These are phyloP conservation scores for Colletotrichum noveboracense DNA, from an alignment of 2,329 filamentous ascomycete genomes.

Conservation along the genomic window DNA sequence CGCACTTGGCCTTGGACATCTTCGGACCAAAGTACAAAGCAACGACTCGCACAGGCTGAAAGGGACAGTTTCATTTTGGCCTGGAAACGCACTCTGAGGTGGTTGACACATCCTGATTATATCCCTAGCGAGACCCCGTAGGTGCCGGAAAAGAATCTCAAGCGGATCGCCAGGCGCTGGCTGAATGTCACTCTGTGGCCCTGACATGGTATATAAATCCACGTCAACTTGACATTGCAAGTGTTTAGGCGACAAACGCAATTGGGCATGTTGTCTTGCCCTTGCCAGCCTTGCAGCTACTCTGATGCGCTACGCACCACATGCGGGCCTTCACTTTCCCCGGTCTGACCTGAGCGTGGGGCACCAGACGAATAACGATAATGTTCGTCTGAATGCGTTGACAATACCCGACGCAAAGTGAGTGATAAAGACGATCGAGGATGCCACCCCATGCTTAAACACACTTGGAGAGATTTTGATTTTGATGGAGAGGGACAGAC, in stretches of 20 bases:
- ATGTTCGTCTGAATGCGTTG: rapidly evolving
- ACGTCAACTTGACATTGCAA: rapidly evolving
- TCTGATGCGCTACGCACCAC: background rate
- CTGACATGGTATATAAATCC: background rate
- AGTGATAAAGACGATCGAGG: rapidly evolving
- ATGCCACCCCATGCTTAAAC: rapidly evolving
- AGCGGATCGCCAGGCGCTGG: rapidly evolving
- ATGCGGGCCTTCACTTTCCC: rapidly evolving
- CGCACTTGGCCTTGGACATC: rapidly evolving
- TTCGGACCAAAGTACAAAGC: background rate
- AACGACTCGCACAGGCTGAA: background rate
- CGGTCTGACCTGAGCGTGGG: rapidly evolving
- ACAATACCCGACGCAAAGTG: rapidly evolving
- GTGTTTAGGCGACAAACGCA: too few species aligned
- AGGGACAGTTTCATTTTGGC: too few species aligned
- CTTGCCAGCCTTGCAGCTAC: background rate
- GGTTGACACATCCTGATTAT: rapidly evolving
- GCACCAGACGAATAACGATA: rapidly evolving
- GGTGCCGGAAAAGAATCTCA: rapidly evolving
- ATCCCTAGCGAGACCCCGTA: rapidly evolving
- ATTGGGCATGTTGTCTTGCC: too few species aligned
- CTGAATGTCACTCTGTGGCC: rapidly evolving
- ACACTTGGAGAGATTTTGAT: too few species aligned
- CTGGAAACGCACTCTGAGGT: background rate
- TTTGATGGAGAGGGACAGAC: background rate